Conservation (phyloP, 192 early-diverging fungal genomes). For the Backusella tarrabulga region DNA sequence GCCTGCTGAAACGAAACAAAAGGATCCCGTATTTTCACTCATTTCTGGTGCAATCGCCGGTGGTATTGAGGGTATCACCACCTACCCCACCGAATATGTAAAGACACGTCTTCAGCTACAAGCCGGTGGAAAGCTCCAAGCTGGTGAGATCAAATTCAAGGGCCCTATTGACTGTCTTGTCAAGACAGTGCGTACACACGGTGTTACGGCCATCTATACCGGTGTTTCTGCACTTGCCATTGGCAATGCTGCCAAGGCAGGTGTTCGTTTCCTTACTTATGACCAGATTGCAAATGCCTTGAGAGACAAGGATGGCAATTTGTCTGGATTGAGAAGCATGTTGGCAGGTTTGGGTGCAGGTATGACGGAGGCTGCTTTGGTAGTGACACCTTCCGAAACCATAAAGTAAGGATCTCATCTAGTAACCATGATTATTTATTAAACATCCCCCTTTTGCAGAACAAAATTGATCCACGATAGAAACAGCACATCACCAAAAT, state of each 20-base stretch:
- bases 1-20: constrained; percentile 26
- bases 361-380: constrained; percentile 81
- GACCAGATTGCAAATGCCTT: constrained; percentile 78
- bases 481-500: constrained; percentile 69
- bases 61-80: constrained; percentile 84
- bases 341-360: constrained; percentile 87
- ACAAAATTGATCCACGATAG: constrained; percentile 95
- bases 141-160: constrained; percentile 52
- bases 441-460: constrained; percentile 32
- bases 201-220: constrained; percentile 76
- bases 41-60: constrained; percentile 86
- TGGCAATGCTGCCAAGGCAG: constrained; percentile 91
- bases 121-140: constrained; percentile 37
- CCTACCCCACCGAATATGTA: constrained; percentile 95
- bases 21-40: constrained; percentile 63
- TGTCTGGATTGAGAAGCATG: constrained; percentile 64
- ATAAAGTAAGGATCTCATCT: constrained; percentile 67
- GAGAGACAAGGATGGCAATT: constrained; percentile 67
- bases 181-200: constrained; percentile 69
- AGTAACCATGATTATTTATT: background rate
- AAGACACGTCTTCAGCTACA: constrained; percentile 97
- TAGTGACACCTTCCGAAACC: constrained; percentile 92
- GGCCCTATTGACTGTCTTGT: constrained; percentile 82
- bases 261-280: constrained; percentile 90
- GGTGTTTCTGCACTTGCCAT: constrained; percentile 89